Conservation (phyloP, 306 rosid species). For the Ormosia semicastrata region DNA sequence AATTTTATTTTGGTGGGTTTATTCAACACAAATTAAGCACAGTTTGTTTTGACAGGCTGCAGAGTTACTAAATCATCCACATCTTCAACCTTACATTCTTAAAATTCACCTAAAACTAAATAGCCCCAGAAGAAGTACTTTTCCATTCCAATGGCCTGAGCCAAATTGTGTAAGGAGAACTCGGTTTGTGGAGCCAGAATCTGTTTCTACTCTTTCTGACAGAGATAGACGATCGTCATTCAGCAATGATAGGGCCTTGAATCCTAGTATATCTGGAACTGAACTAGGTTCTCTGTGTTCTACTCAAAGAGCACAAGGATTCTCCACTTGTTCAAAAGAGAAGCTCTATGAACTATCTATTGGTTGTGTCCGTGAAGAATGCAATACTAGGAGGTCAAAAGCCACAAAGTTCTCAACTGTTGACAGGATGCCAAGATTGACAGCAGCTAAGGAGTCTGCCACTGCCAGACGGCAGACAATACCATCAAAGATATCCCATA, state of each 20-base stretch:
- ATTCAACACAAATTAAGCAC: neutral
- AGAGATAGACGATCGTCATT: conserved; percentile 58
- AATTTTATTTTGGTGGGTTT: neutral
- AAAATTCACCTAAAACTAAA: conserved; percentile 76
- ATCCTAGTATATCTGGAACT: conserved; percentile 81
- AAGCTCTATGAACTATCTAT: conserved; percentile 44
- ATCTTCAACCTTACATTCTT: conserved; percentile 79
- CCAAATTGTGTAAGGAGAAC: conserved; percentile 62
- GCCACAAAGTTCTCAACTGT: conserved; percentile 44
- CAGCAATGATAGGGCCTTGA: conserved; percentile 73
- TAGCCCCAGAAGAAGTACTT: conserved; percentile 63
- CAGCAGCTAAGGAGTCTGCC: conserved; percentile 43
- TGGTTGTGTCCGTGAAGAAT: conserved; percentile 43
- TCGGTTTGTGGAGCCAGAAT: conserved; percentile 54
- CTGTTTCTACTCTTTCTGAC: conserved; percentile 36
- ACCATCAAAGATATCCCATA: conserved; percentile 41
- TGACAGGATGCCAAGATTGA: conserved; percentile 37
- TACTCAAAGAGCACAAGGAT: conserved; percentile 48
- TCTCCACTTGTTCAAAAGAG: conserved; percentile 41
- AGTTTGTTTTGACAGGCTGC: conserved; percentile 68
- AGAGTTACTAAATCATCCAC: conserved; percentile 75
- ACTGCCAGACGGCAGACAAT: conserved; percentile 43
- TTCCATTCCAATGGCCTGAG: conserved; percentile 55
- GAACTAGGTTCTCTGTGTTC: conserved; percentile 62
- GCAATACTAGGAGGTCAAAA: conserved; percentile 34